Evolutionary conservation across 345 rosid genomes (phyloP), one percentile per base, ranked within the genome.

Genomic region (Melastoma malabathricum): DNA sequence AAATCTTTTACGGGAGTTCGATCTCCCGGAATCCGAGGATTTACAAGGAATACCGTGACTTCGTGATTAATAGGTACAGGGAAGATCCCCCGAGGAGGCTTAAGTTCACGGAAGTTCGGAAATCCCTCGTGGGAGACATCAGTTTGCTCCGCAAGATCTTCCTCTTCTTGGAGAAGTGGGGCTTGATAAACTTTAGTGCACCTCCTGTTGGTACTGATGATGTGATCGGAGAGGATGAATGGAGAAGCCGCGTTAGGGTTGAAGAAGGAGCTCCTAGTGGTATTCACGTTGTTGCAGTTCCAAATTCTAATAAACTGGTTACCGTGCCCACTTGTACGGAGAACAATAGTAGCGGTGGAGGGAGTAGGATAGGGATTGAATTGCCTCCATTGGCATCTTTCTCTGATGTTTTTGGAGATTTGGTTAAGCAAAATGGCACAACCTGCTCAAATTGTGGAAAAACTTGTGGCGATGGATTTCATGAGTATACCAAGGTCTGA

Each of bases 11-110:
- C 48, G 85, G 83, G 48, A 79, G 75, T 68, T 87, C 98, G 15
- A 77, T 87, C 46, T 81, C 95, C 10, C 73, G 95, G 65, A 87
- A 95, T 6, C 95, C 95, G 1, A 87, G 76, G 68, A 77, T 92
- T 17, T 92, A 92, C 84, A 84, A 87, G 56, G 98, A 92, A 18
- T 92, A 87, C 55, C 53, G 97, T 23, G 98, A 92, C 48, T 92
- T 92, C 68, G 80, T 90, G 43, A 86, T 90, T 77, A 90, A 74
- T 56, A 87, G 82, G 72, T 84, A 69, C 72, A 70, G 98, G 45
- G 93, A 87, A 50, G 89, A 84, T 54, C 77, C 97, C 57, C 67
- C 78, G 3, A 58, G 75, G 51, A 71, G 70, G 59, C 79, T 92
- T 47, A 72, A 87, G 14, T 92, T 92, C 80, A 84, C 97, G 7